Conservation (phyloP, 345 rosid species). For the Salix brachista region DNA sequence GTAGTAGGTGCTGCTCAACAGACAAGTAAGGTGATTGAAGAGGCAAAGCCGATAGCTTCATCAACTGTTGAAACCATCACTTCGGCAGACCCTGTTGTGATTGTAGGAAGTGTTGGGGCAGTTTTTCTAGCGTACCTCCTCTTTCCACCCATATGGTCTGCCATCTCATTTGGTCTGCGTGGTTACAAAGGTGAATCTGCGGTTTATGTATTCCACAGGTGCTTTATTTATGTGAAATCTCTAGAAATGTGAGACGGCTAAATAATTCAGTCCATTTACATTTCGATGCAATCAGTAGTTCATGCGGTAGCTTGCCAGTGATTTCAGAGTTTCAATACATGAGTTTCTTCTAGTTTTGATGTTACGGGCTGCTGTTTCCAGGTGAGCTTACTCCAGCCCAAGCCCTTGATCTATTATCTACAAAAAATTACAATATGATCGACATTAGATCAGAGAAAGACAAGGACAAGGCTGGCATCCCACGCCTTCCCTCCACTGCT, state of each 20-base stretch:
- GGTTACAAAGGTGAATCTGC: conserved; percentile 72
- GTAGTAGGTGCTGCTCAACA: conserved; percentile 72
- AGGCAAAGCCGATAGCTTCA: conserved; percentile 75
- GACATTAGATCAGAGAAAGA: conserved; percentile 95
- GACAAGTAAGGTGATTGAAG: conserved; percentile 60
- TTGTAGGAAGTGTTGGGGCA: conserved; percentile 70
- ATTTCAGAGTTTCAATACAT: neutral
- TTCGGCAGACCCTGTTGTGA: conserved; percentile 64
- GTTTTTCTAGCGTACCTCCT: conserved; percentile 62
- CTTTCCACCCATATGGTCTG: conserved; percentile 77
- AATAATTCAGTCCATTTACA: neutral
- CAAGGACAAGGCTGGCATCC: conserved; percentile 75
- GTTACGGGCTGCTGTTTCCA: conserved; percentile 4
- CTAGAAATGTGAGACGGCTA: neutral
- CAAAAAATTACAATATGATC: conserved; percentile 55
- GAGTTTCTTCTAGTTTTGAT: neutral
- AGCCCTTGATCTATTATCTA: conserved; percentile 60
- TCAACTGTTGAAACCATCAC: conserved; percentile 70
- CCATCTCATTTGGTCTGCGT: conserved; percentile 61
- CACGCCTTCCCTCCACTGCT: conserved; percentile 88
- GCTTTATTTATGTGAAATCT: neutral
- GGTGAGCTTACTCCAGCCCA: conserved; percentile 90
- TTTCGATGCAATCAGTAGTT: neutral
- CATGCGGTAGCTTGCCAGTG: neutral
- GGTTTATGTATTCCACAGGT: neutral